Conservation (phyloP, 768 basidiomycete genomes). For the Calocybe indica region DNA sequence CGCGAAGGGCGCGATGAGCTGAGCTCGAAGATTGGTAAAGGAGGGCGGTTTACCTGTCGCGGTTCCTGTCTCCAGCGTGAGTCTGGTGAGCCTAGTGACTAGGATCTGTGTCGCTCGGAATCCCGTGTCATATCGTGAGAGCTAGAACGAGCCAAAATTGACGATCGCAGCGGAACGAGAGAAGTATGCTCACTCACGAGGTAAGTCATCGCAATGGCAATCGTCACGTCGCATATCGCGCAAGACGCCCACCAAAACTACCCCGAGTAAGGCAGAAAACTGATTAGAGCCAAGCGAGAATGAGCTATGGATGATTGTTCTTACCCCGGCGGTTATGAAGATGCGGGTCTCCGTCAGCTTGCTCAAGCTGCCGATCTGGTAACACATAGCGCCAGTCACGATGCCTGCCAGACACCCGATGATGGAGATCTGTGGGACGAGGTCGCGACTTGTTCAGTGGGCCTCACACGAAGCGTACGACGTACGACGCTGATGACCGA, state of each 20-base stretch:
- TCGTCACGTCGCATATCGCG: conserved; percentile 21
- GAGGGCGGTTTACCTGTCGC: conserved; percentile 14
- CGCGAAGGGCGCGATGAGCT: not conserved
- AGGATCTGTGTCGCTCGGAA: conserved; percentile 17
- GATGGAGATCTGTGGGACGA: conserved; percentile 8
- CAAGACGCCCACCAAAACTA: conserved; percentile 19
- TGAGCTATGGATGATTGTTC: not conserved
- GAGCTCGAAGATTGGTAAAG: not conserved
- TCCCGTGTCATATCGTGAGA: conserved; percentile 16
- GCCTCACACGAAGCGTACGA: not conserved
- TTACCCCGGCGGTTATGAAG: conserved; percentile 14
- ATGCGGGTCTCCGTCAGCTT: conserved; percentile 11
- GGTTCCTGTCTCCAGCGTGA: conserved; percentile 22
- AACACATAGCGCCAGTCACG: conserved; percentile 15
- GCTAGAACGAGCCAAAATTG: conserved; percentile 4
- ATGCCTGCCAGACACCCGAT: conserved; percentile 13
- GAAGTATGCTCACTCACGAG: conserved; percentile 11
- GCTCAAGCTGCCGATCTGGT: conserved; percentile 14
- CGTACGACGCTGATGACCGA: conserved; percentile 11
- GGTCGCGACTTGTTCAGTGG: not conserved
- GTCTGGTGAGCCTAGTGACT: conserved; percentile 16
- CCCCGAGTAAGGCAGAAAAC: not conserved
- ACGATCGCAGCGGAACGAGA: not conserved
- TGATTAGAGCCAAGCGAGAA: not conserved
- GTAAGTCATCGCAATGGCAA: conserved; percentile 20